A percentile compares a stretch with the other conserved stretches of the same genome.
Conservation (phyloP, 805 yeast species). For the Starmerella sirachaensis region DNA sequence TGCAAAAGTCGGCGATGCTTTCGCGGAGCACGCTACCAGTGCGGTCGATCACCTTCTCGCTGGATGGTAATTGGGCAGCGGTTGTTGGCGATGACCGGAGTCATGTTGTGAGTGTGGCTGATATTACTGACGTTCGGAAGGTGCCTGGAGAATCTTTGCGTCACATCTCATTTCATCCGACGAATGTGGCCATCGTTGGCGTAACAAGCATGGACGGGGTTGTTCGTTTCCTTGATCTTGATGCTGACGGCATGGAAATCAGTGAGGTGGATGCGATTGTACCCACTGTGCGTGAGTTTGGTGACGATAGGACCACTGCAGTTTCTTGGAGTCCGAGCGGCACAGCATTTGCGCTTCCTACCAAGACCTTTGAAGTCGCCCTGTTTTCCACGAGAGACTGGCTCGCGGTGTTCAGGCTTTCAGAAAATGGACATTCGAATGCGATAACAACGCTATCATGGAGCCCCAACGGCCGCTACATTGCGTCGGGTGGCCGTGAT, state of each 20-base stretch:
- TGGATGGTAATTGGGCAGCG: constrained; percentile 30
- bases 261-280: constrained; percentile 23
- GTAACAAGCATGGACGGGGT: constrained; percentile 28
- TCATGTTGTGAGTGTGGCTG: constrained; percentile 25
- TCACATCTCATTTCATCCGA: constrained; percentile 35
- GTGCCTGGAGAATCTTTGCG: constrained; percentile 37
- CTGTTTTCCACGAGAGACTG: constrained; percentile 23
- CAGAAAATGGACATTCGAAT: constrained; percentile 22
- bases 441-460: constrained; percentile 42
- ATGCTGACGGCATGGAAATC: constrained; percentile 9
- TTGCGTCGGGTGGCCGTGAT: constrained; percentile 43
- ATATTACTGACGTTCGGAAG: constrained; percentile 31
- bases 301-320: constrained; percentile 38
- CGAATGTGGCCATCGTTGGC: constrained; percentile 23
- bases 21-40: constrained; percentile 27
- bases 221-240: constrained; percentile 26
- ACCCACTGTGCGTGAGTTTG: constrained; percentile 23
- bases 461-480: constrained; percentile 47
- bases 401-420: constrained; percentile 20
- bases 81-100: constrained; percentile 28
- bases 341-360: constrained; percentile 54
- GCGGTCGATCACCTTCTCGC: constrained; percentile 27
- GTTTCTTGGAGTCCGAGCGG: constrained; percentile 66
- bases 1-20: constrained; percentile 16
- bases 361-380: constrained; percentile 30